Conservation (phyloP, 2,329 filamentous ascomycete genomes). For the Fusarium incarnatum region DNA sequence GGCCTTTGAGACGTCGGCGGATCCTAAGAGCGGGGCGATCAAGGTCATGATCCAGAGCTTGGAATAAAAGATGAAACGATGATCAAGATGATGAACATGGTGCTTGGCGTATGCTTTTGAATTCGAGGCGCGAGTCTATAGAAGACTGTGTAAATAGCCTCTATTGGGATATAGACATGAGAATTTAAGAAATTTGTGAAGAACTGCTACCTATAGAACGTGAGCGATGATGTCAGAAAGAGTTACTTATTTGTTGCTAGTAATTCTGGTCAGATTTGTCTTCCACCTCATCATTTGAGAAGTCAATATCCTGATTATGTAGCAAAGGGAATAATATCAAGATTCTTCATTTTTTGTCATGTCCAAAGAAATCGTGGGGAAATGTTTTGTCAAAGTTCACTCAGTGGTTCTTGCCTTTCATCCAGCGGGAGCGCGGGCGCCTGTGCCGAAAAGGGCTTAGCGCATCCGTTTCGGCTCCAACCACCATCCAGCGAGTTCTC, state of each 20-base stretch:
- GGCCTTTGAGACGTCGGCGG: slow-evolving; percentile 88
- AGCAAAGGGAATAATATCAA: background rate
- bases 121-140: slow-evolving; percentile 36
- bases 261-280: too few relatives aligned
- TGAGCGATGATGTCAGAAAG: background rate
- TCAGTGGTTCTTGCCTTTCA: slow-evolving; percentile 34
- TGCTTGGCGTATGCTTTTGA: slow-evolving; percentile 44
- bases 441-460: slow-evolving; percentile 49
- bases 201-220: background rate
- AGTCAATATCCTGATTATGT: too few relatives aligned
- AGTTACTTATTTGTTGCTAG: background rate
- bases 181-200: slow-evolving; percentile 23
- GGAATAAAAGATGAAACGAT: slow-evolving; percentile 53
- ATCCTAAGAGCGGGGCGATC: slow-evolving; percentile 94
- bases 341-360: background rate
- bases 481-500: slow-evolving; percentile 56
- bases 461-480: slow-evolving; percentile 41
- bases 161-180: slow-evolving; percentile 40
- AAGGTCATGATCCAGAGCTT: slow-evolving; percentile 93
- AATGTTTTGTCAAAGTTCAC: background rate
- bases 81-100: slow-evolving; percentile 30
- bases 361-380: background rate
- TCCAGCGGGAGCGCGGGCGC: slow-evolving; percentile 28
- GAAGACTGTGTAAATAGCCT: slow-evolving; percentile 27
- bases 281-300: too few relatives aligned